A percentile compares a stretch with the other conserved stretches of the same genome.
Evolutionary conservation across 192 early-diverging fungal genomes (phyloP).

Genomic region (Podila epicladia): DNA sequence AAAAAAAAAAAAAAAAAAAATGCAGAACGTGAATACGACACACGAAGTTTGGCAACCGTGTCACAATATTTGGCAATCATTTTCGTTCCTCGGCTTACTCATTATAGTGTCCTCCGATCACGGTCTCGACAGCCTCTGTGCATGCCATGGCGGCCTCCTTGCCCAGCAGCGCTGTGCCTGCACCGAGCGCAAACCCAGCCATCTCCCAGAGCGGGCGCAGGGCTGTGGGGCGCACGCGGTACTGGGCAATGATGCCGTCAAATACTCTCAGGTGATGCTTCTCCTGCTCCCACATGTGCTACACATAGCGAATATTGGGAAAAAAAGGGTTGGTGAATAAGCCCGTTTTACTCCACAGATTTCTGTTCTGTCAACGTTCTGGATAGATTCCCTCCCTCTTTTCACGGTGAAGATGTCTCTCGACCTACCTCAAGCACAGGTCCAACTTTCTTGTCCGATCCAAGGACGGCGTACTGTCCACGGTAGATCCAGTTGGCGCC

Average conservation of each 20-base stretch:
- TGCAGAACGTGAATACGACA: not conserved
- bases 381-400: not conserved
- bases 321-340: not conserved
- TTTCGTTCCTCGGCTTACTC: conserved; percentile 62
- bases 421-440: conserved; percentile 71
- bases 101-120: conserved; percentile 96
- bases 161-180: conserved; percentile 88
- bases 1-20: not conserved
- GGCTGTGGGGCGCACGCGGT: conserved; percentile 86
- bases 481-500: conserved; percentile 97
- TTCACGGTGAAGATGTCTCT: not conserved
- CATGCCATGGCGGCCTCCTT: conserved; percentile 98
- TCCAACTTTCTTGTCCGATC: conserved; percentile 70
- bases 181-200: conserved; percentile 88
- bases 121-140: conserved; percentile 97
- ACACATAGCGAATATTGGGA: not conserved
- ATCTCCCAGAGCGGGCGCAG: conserved; percentile 88
- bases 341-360: too few relatives aligned
- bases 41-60: not conserved
- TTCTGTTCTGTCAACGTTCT: too few relatives aligned
- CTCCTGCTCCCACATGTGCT: conserved; percentile 98
- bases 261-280: conserved; percentile 84
- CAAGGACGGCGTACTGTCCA: conserved; percentile 89
- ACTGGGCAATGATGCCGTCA: conserved; percentile 76
- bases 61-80: not conserved